A percentile compares a stretch with the other conserved stretches of the same genome.
Conservation (phyloP, 2,329 filamentous ascomycete genomes). For the Colletotrichum truncatum region DNA sequence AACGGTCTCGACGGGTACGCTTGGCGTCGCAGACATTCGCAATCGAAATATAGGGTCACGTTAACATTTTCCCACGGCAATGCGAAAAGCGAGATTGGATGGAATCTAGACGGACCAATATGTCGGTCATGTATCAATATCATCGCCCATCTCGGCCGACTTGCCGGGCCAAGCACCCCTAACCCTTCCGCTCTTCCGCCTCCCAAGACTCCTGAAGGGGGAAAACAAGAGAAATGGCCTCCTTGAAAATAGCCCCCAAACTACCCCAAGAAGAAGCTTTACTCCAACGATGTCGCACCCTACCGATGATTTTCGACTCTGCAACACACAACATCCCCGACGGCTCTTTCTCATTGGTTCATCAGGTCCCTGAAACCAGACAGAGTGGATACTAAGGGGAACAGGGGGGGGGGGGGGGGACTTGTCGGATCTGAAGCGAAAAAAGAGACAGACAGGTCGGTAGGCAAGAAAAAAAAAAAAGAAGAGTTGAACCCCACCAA, state of each 20-base stretch:
- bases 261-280: background rate
- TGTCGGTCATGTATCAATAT: constrained; percentile 20
- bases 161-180: background rate
- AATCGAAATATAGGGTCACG: too few relatives aligned
- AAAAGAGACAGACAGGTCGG: too few relatives aligned
- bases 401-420: background rate
- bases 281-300: constrained; percentile 8
- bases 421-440: constrained; percentile 18
- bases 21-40: background rate
- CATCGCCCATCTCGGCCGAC: background rate
- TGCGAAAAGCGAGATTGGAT: background rate
- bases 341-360: background rate
- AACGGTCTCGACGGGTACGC: background rate
- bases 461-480: too few relatives aligned
- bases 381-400: background rate
- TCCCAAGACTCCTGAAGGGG: background rate
- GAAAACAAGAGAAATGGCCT: background rate
- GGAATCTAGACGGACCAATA: background rate
- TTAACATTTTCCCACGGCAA: background rate
- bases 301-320: constrained; percentile 3
- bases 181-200: background rate
- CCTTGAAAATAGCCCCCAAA: too few relatives aligned
- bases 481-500: constrained; percentile 9
- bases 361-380: constrained; percentile 13
- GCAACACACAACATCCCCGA: background rate